phyloP scores from a whole-genome alignment of 2,329 filamentous ascomycete genomes.

The Drechslerella dactyloides region DNA sequence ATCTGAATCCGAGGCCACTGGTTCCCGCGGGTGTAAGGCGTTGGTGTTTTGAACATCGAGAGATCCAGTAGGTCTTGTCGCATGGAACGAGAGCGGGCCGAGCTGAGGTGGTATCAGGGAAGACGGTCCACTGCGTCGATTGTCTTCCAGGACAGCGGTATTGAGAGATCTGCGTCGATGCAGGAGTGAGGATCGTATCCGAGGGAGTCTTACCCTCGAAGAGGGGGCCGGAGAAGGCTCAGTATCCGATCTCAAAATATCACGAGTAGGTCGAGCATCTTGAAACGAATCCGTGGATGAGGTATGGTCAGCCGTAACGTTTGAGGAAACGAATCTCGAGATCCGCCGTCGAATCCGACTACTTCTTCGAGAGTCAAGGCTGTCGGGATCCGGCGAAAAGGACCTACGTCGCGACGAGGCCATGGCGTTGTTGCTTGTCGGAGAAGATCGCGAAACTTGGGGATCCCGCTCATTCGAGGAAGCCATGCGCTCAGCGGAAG shows the following conservation, averaged over 20 bases:
- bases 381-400: constrained; percentile 47
- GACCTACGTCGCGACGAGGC: constrained; percentile 32
- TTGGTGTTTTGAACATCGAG: constrained; percentile 23
- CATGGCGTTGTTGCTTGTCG: neutral
- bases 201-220: constrained; percentile 22
- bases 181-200: constrained; percentile 29
- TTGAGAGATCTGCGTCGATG: constrained; percentile 28
- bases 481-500: constrained; percentile 17
- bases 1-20: neutral
- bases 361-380: constrained; percentile 38
- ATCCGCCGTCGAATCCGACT: constrained; percentile 43
- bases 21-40: neutral
- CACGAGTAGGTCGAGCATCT: neutral
- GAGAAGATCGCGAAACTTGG: neutral
- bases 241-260: neutral
- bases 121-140: constrained; percentile 24
- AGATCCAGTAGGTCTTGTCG: constrained; percentile 20
- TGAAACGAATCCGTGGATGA: constrained; percentile 8
- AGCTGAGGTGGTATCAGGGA: constrained; percentile 30
- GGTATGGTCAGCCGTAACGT: constrained; percentile 12
- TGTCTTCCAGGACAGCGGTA: constrained; percentile 7
- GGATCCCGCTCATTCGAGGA: constrained; percentile 16
- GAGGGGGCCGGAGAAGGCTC: constrained; percentile 4
- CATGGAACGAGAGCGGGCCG: constrained; percentile 20
- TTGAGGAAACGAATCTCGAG: constrained; percentile 47